phyloP scores from a whole-genome alignment of 345 rosid species.

The Syzygium aromaticum region DNA sequence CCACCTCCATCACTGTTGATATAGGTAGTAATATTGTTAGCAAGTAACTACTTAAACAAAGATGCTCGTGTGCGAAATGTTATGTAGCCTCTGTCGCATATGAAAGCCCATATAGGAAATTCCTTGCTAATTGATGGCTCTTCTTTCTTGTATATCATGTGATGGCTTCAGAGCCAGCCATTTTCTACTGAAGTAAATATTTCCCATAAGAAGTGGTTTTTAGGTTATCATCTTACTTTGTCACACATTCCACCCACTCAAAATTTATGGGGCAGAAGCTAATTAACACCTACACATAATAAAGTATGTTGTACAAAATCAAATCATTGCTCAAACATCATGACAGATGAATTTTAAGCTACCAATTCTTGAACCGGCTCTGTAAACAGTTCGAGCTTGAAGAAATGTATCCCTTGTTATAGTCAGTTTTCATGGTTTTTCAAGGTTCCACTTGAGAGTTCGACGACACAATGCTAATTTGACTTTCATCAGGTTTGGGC shows the following conservation, averaged over 20 bases:
- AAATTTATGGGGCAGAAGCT: neutral
- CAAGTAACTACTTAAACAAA: neutral
- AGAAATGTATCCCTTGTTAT: neutral
- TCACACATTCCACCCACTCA: neutral
- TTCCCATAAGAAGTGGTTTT: neutral
- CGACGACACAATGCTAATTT: neutral
- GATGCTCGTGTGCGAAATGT: neutral
- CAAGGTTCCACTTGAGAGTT: neutral
- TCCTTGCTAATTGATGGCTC: neutral
- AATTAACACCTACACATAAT: neutral
- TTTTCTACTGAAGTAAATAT: neutral
- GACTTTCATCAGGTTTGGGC: slow-evolving; percentile 44
- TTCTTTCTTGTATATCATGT: neutral
- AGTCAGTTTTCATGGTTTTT: neutral
- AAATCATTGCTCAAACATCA: neutral
- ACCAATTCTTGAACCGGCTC: neutral
- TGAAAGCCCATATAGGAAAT: neutral
- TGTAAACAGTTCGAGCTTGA: neutral
- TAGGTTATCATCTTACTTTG: neutral
- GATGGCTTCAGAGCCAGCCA: neutral
- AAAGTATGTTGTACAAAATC: neutral
- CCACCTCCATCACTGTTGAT: neutral
- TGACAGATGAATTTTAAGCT: neutral
- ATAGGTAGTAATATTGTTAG: neutral
- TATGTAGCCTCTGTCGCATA: neutral